A percentile compares a stretch with the other conserved stretches of the same genome.
These are phyloP conservation scores for Pichia sp. DNA, from an alignment of 1,139 yeast species.

Conservation along the genomic window DNA sequence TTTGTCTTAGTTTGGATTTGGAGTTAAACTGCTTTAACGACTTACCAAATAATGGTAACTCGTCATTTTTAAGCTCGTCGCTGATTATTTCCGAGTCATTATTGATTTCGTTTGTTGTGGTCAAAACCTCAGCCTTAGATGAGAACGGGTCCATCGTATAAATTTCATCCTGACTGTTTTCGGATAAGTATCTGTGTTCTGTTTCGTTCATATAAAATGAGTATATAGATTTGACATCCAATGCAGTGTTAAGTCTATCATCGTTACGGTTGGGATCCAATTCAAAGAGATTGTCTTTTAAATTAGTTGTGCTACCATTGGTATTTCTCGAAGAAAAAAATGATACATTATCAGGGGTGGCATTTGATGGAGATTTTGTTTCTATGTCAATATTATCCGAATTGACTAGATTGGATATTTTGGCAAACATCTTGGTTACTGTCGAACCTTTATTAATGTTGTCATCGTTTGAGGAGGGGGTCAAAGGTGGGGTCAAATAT, in stretches of 20 bases:
- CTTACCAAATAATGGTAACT: conserved; percentile 34
- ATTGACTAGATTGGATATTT: conserved; percentile 14
- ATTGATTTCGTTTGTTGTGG: not conserved
- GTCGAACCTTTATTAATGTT: not conserved
- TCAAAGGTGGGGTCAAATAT: not conserved
- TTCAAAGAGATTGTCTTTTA: not conserved
- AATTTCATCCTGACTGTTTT: conserved; percentile 5
- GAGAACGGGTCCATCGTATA: conserved; percentile 4
- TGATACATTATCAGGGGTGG: not conserved
- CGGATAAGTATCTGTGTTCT: conserved; percentile 3
- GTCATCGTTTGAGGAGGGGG: not conserved
- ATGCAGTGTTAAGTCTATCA: not conserved
- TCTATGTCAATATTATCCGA: conserved; percentile 9
- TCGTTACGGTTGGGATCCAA: not conserved
- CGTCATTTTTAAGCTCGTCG: not conserved
- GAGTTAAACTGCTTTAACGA: conserved; percentile 38
- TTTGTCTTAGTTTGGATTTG: conserved; percentile 32
- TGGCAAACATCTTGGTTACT: conserved; percentile 7
- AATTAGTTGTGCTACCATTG: not conserved
- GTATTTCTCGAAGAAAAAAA: not conserved
- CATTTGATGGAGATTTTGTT: not conserved
- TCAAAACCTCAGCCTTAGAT: not conserved
- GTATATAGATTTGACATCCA: conserved; percentile 5
- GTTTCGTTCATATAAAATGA: conserved; percentile 4
- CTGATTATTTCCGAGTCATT: not conserved